Percentiles rank a stretch among this genome's conserved stretches.
Evolutionary conservation across 805 yeast genomes (phyloP).

Genomic region (Ogataea degrootiae): DNA sequence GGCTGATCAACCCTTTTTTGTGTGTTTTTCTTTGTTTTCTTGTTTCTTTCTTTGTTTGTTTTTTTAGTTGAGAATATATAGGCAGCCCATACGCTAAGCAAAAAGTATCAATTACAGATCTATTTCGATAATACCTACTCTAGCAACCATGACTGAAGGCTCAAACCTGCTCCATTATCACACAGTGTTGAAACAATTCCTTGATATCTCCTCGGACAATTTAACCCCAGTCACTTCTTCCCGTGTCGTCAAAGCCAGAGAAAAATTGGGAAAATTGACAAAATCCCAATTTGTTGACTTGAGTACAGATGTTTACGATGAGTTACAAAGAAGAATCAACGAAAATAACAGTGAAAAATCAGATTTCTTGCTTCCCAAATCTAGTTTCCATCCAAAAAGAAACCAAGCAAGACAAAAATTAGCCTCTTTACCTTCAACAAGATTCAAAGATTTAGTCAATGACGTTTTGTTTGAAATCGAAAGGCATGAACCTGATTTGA

Average conservation of each 20-base stretch:
- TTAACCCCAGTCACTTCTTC: constrained; percentile 40
- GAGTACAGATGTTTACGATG: constrained; percentile 93
- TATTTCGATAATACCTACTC: too few relatives aligned
- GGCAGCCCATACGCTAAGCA: too few relatives aligned
- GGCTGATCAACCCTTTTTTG: too few relatives aligned
- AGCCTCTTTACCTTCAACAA: constrained; percentile 70
- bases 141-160: constrained; percentile 10
- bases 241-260: constrained; percentile 80
- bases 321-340: constrained; percentile 69
- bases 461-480: constrained; percentile 87
- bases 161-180: constrained; percentile 33
- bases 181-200: constrained; percentile 45
- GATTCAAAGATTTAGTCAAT: constrained; percentile 86
- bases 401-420: constrained; percentile 93
- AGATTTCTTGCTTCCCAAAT: constrained; percentile 62
- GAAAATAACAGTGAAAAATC: constrained; percentile 46
- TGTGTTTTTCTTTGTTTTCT: too few relatives aligned
- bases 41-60: too few relatives aligned
- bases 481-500: constrained; percentile 34
- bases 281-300: constrained; percentile 81
- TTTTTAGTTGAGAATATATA: too few relatives aligned
- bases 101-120: too few relatives aligned
- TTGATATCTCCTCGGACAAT: constrained; percentile 45
- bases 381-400: constrained; percentile 83
- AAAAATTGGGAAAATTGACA: constrained; percentile 76